Evolutionary conservation across 257 asterid species (phyloP).

Genomic region (Solanum bukasovii): DNA sequence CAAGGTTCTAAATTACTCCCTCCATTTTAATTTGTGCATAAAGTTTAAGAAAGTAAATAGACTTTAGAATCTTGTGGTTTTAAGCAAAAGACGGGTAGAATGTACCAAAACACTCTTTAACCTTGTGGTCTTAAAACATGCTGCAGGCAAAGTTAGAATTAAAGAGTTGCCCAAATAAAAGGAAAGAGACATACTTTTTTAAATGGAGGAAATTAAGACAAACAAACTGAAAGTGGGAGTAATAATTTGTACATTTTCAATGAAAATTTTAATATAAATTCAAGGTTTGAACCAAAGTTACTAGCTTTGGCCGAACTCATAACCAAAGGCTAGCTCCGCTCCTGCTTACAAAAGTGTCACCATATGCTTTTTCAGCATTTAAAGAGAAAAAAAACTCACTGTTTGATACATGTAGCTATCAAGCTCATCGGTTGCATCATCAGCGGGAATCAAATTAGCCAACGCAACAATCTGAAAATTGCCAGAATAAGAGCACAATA

Average conservation of each 20-base stretch:
- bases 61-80: neutral
- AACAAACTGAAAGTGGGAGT: neutral
- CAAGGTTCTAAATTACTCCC: neutral
- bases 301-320: neutral
- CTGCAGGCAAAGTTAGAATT: neutral
- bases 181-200: neutral
- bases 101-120: neutral
- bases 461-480: slow-evolving; percentile 67
- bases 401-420: slow-evolving; percentile 99
- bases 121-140: neutral
- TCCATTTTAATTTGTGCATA: neutral
- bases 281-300: neutral
- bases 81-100: too few relatives aligned
- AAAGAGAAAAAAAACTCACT: slow-evolving; percentile 27
- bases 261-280: neutral
- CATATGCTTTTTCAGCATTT: neutral
- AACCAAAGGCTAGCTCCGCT: neutral
- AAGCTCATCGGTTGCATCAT: slow-evolving; percentile 77
- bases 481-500: neutral
- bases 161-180: neutral
- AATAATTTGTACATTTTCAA: neutral
- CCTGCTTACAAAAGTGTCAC: neutral
- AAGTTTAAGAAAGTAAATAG: neutral
- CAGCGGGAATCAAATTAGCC: slow-evolving; percentile 86
- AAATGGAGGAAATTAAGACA: neutral